Conservation (phyloP, 106 monocot species). For the Allium fistulosum region DNA sequence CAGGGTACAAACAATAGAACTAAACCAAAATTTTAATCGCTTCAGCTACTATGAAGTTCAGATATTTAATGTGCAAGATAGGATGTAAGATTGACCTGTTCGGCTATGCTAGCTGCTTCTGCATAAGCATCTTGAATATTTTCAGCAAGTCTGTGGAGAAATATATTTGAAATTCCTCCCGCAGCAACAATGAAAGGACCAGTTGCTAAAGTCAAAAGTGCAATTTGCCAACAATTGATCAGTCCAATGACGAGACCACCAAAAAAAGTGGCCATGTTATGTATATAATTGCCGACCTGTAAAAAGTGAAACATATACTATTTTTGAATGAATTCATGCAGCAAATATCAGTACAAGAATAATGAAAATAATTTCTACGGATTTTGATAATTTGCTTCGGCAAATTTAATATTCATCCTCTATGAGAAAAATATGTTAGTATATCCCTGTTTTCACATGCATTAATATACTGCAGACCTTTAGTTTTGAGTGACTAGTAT, state of each 20-base stretch:
- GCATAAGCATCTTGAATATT: conserved; percentile 99
- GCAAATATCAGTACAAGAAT: too few species aligned
- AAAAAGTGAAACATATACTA: not conserved
- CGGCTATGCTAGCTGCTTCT: conserved; percentile 99
- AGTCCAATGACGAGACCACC: conserved; percentile 92
- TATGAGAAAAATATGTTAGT: too few species aligned
- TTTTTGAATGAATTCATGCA: too few species aligned
- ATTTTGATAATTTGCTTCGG: too few species aligned
- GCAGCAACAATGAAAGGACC: conserved; percentile 99
- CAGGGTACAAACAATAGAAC: too few species aligned
- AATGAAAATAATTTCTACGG: too few species aligned
- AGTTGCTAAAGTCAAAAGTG: conserved; percentile 85
- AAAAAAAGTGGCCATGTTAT: conserved; percentile 99
- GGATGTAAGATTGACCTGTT: conserved; percentile 53
- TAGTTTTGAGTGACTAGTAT: too few species aligned
- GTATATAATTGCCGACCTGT: conserved; percentile 99
- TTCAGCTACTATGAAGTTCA: not conserved
- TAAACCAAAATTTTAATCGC: not conserved
- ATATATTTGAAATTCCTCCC: conserved; percentile 98
- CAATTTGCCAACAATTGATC: conserved; percentile 98
- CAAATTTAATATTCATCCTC: too few species aligned
- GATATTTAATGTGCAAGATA: not conserved
- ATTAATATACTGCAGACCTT: too few species aligned
- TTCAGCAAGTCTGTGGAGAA: conserved; percentile 97
- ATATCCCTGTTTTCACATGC: too few species aligned